These are phyloP conservation scores for Boletus mariae DNA, from an alignment of 1,284 basidiomycete genomes.

Conservation along the genomic window DNA sequence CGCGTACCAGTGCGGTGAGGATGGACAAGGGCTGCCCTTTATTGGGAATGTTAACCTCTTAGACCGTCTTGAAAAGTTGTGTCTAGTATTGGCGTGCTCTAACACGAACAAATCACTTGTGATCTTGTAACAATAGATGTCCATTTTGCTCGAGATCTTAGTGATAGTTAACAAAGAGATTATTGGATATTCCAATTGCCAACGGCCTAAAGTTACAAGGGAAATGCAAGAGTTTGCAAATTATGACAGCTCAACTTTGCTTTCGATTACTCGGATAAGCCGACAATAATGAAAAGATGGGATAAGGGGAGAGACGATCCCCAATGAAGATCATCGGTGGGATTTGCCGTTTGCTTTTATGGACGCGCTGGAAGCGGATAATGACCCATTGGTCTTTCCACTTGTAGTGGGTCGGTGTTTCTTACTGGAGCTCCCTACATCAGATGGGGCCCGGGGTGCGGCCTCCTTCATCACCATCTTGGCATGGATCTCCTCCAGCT, in stretches of 20 bases:
- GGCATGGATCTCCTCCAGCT: constrained; percentile 88
- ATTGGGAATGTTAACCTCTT: constrained; percentile 3
- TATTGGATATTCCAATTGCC: constrained; percentile 14
- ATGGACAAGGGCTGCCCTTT: not conserved
- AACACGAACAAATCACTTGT: constrained; percentile 10
- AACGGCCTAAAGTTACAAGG: constrained; percentile 26
- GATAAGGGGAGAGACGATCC: constrained; percentile 6
- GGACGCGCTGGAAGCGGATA: constrained; percentile 30
- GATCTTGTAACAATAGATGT: constrained; percentile 29
- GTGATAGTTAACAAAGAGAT: constrained; percentile 14
- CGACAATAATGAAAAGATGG: constrained; percentile 19
- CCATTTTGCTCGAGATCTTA: constrained; percentile 5
- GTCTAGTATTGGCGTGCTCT: not conserved
- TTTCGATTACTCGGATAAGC: constrained; percentile 21
- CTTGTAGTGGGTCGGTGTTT: constrained; percentile 49
- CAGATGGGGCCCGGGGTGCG: constrained; percentile 46
- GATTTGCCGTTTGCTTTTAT: constrained; percentile 36
- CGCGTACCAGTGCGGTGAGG: constrained; percentile 27
- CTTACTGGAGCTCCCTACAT: constrained; percentile 42
- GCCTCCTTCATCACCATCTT: constrained; percentile 88
- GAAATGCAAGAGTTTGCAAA: constrained; percentile 16
- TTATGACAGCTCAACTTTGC: constrained; percentile 26
- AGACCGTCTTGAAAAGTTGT: constrained; percentile 11
- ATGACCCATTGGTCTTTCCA: constrained; percentile 47
- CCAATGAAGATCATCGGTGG: constrained; percentile 22